Conservation (phyloP, 352 stramenopile species). For the Globisporangium camurandrum region DNA sequence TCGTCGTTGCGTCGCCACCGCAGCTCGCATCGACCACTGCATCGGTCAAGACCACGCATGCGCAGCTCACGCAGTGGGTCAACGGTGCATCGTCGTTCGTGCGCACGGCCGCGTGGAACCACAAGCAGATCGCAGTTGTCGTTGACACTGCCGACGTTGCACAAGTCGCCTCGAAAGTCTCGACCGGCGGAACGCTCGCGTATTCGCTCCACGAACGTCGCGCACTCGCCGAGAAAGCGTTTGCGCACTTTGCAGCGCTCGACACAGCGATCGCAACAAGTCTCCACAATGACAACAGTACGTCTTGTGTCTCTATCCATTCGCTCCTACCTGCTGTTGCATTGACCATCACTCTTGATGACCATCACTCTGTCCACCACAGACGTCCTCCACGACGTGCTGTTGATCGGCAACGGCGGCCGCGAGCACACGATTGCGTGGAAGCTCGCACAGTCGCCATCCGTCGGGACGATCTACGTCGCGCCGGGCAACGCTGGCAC, state of each 20-base stretch:
- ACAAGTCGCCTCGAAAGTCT: constrained; percentile 43
- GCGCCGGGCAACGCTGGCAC: constrained; percentile 90
- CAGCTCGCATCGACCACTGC: constrained; percentile 20
- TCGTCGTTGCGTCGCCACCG: constrained; percentile 56
- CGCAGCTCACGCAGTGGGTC: constrained; percentile 54
- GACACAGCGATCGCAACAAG: constrained; percentile 55
- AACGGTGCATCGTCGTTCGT: constrained; percentile 73
- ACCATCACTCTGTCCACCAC: neutral
- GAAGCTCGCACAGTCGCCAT: constrained; percentile 85
- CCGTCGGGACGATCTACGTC: constrained; percentile 78
- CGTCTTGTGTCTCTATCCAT: neutral
- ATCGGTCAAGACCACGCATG: constrained; percentile 29
- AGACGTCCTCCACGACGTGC: constrained; percentile 73
- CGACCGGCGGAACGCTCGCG: constrained; percentile 48
- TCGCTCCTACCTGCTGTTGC: neutral
- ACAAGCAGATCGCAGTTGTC: constrained; percentile 83
- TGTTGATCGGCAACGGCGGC: constrained; percentile 90
- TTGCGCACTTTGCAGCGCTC: constrained; percentile 63
- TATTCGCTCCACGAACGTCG: constrained; percentile 69
- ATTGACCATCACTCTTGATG: neutral
- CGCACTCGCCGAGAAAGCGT: constrained; percentile 69
- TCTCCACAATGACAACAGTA: constrained; percentile 38
- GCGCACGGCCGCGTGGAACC: constrained; percentile 77
- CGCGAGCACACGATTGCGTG: constrained; percentile 93
- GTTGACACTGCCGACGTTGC: constrained; percentile 57